A percentile compares a stretch with the other conserved stretches of the same genome.
Conservation (phyloP, 495 filamentous ascomycete species). For the Hypoxylon intermedium region DNA sequence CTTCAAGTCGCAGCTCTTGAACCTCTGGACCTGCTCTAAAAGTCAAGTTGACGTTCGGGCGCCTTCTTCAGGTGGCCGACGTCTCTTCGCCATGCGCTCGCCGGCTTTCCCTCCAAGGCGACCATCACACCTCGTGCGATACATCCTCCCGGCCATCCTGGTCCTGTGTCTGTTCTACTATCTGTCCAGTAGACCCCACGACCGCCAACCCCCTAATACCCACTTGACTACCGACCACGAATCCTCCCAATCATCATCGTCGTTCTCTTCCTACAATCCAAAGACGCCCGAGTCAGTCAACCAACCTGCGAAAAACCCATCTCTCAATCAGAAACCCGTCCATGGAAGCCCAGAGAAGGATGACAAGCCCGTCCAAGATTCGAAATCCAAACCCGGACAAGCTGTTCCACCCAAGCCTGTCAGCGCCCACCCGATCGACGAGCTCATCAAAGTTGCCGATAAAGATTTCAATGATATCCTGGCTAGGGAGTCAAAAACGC, state of each 20-base stretch:
- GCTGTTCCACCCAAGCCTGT: constrained; percentile 25
- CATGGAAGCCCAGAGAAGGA: constrained; percentile 12
- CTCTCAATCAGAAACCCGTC: constrained; percentile 25
- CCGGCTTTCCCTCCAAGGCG: constrained; percentile 51
- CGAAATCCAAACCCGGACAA: constrained; percentile 26
- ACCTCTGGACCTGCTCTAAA: constrained; percentile 12
- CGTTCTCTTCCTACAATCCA: constrained; percentile 12
- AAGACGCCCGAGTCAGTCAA: constrained; percentile 18
- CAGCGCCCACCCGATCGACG: constrained; percentile 55
- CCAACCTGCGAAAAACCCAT: constrained; percentile 20
- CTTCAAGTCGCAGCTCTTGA: constrained; percentile 14
- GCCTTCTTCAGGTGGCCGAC: constrained; percentile 29
- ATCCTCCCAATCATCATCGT: constrained; percentile 10
- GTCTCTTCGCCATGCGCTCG: constrained; percentile 41
- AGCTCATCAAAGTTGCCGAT: constrained; percentile 52
- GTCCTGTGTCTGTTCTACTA: constrained; percentile 45
- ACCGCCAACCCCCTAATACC: constrained; percentile 12
- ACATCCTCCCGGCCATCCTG: constrained; percentile 42
- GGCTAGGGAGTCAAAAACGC: constrained; percentile 54
- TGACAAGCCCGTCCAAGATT: constrained; percentile 18
- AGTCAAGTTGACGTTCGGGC: constrained; percentile 31
- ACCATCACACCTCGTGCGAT: constrained; percentile 48
- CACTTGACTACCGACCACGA: constrained; percentile 21
- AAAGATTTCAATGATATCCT: constrained; percentile 49
- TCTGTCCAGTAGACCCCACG: constrained; percentile 25